Evolutionary conservation across 805 yeast species (phyloP), one percentile per base, ranked within the genome.

Genomic region (Cyberlindnera mississippiensis): DNA sequence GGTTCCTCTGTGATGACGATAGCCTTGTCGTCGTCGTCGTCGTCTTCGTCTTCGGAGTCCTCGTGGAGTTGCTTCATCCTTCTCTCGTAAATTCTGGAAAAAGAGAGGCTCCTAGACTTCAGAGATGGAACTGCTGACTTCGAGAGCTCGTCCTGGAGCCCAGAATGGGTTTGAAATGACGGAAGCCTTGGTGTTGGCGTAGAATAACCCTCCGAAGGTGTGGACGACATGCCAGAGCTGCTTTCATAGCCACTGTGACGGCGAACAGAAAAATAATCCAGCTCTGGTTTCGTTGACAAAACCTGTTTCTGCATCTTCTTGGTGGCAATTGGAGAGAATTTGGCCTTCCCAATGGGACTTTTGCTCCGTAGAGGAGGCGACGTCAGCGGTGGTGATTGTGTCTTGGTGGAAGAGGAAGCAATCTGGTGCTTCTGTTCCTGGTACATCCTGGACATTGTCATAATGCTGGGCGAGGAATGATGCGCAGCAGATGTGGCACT

Each of bases 1-100:
- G 85, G 95, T 1, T 13, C 24, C 17, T 18, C 32, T 7, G 40
- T 41, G 9, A 28, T 40, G 13, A 24, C 42, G 6, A 27, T 33
- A 22, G 39, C 41, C 16, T 36, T 42, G 2, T 48, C 42, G 11
- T 33, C 38, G 5, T 15, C 18, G n/a, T 40, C 43, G 17, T 52
- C 45, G 6, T 41, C 41, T 16, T 36, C 42, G 2, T 48, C 42
- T 10, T 33, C 38, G 5, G 18, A 17, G n/a, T 40, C 43, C 19
- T 52, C 45, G 6, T 44, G 44, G 11, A 47, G 39, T 33, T 50
- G 52, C 12, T 44, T 45, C 42, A 46, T 49, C 37, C 55, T 47
- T 34, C 61, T 42, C 20, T 52, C 54, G 24, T 40, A 55, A 20
- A 56, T 46, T 38, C 42, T 53, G 2, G 61, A 53, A 0, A 51